Conservation (phyloP, 371 early-diverging fungal genomes). For the Mucor ambiguus region DNA sequence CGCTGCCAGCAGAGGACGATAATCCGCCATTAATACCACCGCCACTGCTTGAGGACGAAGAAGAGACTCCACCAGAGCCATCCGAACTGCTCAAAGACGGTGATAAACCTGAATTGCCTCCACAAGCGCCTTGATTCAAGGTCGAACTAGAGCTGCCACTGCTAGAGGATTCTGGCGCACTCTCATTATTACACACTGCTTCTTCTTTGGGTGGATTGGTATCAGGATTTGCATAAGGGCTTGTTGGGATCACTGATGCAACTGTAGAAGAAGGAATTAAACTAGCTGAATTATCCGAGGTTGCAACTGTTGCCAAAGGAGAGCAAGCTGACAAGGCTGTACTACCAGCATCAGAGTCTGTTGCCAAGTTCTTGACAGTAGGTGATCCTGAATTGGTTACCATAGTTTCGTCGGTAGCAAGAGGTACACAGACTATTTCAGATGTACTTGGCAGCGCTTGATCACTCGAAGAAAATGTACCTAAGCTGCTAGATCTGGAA, state of each 20-base stretch:
- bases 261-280: background rate
- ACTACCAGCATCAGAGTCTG: no score
- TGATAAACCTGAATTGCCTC: background rate
- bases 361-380: no score
- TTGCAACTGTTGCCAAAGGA: background rate
- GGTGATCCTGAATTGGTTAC: no score
- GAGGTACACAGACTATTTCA: no score
- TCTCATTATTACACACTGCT: background rate
- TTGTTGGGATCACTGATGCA: background rate
- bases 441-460: no score
- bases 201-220: background rate
- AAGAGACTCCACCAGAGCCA: background rate
- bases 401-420: no score
- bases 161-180: background rate
- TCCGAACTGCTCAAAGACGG: background rate
- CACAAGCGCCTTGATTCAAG: background rate
- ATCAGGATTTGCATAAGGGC: background rate
- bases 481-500: no score
- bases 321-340: background rate
- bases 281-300: background rate
- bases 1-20: background rate
- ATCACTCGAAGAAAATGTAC: no score
- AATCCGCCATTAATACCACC: background rate
- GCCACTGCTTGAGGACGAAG: background rate
- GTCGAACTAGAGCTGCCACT: background rate